Percentiles rank a stretch among this genome's conserved stretches.
phyloP scores from a whole-genome alignment of 2,329 filamentous ascomycete genomes.

The Colletotrichum orchidophilum region DNA sequence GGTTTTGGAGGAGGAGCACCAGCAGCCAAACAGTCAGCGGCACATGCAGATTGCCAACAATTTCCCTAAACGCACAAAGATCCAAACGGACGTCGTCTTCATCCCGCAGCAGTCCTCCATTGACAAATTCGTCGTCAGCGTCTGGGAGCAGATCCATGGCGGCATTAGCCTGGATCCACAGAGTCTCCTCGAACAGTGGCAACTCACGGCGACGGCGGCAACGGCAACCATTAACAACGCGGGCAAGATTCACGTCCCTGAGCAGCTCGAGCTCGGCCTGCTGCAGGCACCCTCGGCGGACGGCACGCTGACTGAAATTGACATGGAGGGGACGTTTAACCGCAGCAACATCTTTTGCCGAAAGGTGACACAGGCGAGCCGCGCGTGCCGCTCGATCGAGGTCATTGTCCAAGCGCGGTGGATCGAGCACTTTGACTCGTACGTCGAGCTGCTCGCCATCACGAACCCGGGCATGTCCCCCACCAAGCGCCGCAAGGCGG shows the following conservation, averaged over 20 bases:
- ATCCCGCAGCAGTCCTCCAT: conserved; percentile 35
- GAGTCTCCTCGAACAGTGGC: conserved; percentile 41
- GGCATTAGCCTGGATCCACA: conserved; percentile 41
- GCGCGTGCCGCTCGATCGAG: conserved; percentile 64
- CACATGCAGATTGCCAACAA: conserved; percentile 35
- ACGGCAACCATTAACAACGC: conserved; percentile 35
- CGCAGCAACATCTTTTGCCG: conserved; percentile 44
- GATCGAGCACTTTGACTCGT: conserved; percentile 63
- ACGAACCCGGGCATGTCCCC: conserved; percentile 50
- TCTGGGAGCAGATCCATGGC: conserved; percentile 47
- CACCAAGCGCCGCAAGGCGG: conserved; percentile 60
- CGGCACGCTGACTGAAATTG: conserved; percentile 15
- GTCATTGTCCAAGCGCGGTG: conserved; percentile 67
- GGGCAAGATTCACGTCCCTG: conserved; percentile 24
- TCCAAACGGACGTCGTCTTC: conserved; percentile 20
- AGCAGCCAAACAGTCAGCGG: conserved; percentile 29
- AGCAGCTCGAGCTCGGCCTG: conserved; percentile 28
- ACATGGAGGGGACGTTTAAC: conserved; percentile 39
- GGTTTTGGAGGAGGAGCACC: conserved; percentile 24
- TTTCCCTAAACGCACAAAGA: conserved; percentile 36
- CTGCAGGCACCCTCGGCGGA: conserved; percentile 29
- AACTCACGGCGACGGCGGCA: conserved; percentile 33
- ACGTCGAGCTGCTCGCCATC: conserved; percentile 53
- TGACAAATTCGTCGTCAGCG: conserved; percentile 43
- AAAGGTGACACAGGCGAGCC: conserved; percentile 52